Evolutionary conservation across 1,139 yeast species (phyloP).

Genomic region (Blastobotrys aristatus): DNA sequence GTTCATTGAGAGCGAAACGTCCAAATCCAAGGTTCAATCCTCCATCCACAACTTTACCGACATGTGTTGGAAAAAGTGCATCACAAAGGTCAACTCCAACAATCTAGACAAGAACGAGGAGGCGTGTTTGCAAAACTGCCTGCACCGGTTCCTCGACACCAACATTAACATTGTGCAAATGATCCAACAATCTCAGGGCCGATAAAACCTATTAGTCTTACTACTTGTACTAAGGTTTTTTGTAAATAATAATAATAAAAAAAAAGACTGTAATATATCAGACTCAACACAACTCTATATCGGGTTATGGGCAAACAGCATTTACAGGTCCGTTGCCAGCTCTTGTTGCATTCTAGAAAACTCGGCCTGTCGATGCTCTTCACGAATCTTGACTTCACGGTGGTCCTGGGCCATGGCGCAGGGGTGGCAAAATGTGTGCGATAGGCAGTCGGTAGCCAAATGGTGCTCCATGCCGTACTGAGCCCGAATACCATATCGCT

Average conservation of each 20-base stretch:
- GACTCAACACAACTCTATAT: not conserved
- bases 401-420: constrained; percentile 24
- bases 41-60: constrained; percentile 84
- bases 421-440: constrained; percentile 18
- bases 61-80: constrained; percentile 85
- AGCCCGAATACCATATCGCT: constrained; percentile 16
- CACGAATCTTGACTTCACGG: constrained; percentile 20
- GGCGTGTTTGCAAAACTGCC: constrained; percentile 70
- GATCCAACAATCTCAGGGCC: constrained; percentile 28
- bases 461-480: constrained; percentile 16
- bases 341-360: constrained; percentile 7
- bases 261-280: not conserved
- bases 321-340: constrained; percentile 7
- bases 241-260: constrained; percentile 1
- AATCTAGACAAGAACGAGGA: constrained; percentile 58
- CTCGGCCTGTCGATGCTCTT: constrained; percentile 13
- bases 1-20: constrained; percentile 77
- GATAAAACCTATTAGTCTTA: constrained; percentile 14
- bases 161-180: constrained; percentile 77
- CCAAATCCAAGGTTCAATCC: constrained; percentile 83
- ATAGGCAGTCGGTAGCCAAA: constrained; percentile 11
- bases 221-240: not conserved
- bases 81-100: constrained; percentile 48
- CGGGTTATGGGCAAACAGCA: not conserved
- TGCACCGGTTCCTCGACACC: constrained; percentile 81